phyloP scores from a whole-genome alignment of 192 early-diverging fungal species.

The Mycoemilia scoparia region DNA sequence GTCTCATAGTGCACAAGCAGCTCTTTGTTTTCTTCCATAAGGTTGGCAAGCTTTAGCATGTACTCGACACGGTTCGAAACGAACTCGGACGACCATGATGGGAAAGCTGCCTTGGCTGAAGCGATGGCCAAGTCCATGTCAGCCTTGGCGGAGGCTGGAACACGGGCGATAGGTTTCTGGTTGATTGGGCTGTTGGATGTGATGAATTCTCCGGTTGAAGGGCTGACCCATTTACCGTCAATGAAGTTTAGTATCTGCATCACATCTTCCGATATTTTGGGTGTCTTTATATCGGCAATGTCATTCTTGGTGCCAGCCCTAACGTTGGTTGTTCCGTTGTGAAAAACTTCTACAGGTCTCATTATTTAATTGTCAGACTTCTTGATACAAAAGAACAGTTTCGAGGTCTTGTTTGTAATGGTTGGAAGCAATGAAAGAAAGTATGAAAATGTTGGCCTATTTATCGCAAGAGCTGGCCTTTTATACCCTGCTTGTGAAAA shows the following conservation, averaged over 20 bases:
- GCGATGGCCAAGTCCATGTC: constrained; percentile 52
- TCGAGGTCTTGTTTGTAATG: neutral
- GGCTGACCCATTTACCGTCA: constrained; percentile 43
- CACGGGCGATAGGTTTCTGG: constrained; percentile 32
- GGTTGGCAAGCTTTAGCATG: constrained; percentile 42
- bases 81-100: constrained; percentile 36
- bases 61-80: constrained; percentile 21
- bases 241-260: constrained; percentile 50
- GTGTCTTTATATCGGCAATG: too few relatives aligned
- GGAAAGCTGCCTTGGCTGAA: constrained; percentile 43
- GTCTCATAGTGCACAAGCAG: constrained; percentile 38
- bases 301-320: too few relatives aligned
- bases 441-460: neutral
- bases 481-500: too few relatives aligned
- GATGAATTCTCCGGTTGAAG: constrained; percentile 30
- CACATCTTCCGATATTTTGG: too few relatives aligned
- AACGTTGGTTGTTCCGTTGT: neutral
- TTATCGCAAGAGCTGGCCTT: too few relatives aligned
- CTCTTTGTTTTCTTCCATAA: constrained; percentile 26
- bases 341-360: neutral
- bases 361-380: neutral
- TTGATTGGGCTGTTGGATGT: constrained; percentile 51
- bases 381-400: neutral
- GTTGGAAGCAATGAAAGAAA: neutral
- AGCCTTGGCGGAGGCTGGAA: constrained; percentile 37